Base-by-base conservation (phyloP, 371 early-diverging fungal genomes). In the Mucor mucedo region DNA sequence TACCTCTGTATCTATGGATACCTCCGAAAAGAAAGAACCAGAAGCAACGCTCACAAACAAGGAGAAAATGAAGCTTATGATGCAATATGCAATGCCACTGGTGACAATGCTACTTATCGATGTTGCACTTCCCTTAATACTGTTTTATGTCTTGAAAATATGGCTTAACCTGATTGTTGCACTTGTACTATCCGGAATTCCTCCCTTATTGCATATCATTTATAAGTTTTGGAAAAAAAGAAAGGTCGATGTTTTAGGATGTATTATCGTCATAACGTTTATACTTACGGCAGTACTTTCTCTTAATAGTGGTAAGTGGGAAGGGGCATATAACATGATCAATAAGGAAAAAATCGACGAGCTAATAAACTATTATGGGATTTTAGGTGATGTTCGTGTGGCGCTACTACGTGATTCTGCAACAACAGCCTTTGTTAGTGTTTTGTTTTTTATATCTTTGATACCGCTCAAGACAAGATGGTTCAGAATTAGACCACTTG, bases 111-210 rank as follows among this genome's bases (percentile, higher is more conserved):
- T 75, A 0, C 21, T 66, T n/a, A 60, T 78, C n/a, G 70, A 78
- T 55, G 40, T 78, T 13, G 77, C 65, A 4, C 11, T 81, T 11
- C 77, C 82, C 3, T 39, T 81, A 1, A 70, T 69, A 4, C 45
- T 81, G 6, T 81, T 70, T 60, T 84, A 81, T 49, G 53, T 69
- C 0, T 42, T 73, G 3, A 76, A 72, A 32, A 63, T 45, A 7
- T 73, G 71, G 49, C 62, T 74, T 2, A 60, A 66, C 2, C 10
- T 65, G 5, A 8, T 84, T 16, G 56, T 74, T 35, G 82, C 84
- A 0, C 55, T 84, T 41, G 38, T 84, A n/a, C 41, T 81, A n/a
- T 84, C 84, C 16, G 75, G 84, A 56, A 70, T 80, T 29, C 84
- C 84, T 21, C 82, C 84, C 9, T 50, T 78, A 16, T 44, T 84